Conservation (phyloP, 208 protist species). For the Wallacemonas rigidus region DNA sequence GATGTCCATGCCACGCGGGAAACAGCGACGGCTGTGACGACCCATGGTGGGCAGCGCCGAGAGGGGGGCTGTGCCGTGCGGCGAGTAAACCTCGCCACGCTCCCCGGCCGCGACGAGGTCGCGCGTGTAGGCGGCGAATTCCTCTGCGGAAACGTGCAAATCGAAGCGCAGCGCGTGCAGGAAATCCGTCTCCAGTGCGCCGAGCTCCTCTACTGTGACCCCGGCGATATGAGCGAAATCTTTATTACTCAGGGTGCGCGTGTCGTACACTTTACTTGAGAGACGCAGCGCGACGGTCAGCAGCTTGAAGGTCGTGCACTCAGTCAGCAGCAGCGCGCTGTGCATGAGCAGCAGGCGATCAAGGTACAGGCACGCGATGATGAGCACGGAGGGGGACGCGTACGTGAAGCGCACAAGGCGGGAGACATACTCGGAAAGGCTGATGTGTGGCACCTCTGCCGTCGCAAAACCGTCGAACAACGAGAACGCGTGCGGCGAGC, state of each 20-base stretch:
- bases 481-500: conserved; percentile 2
- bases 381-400: conserved; percentile 60
- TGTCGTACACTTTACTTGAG: conserved; percentile 76
- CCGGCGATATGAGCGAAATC: conserved; percentile 70
- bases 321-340: conserved; percentile 38
- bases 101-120: conserved; percentile 1
- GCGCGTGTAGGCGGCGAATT: conserved; percentile 60
- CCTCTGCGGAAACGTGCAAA: conserved; percentile 53
- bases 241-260: conserved; percentile 75
- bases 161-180: conserved; percentile 53
- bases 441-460: conserved; percentile 34
- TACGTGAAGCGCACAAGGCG: conserved; percentile 73
- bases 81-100: conserved; percentile 11
- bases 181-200: conserved; percentile 64
- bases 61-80: conserved; percentile 7
- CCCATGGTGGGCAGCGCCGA: background rate
- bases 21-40: background rate
- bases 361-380: conserved; percentile 69
- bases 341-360: conserved; percentile 55
- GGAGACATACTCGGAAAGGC: conserved; percentile 59
- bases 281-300: conserved; percentile 55
- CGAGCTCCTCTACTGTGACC: conserved; percentile 64
- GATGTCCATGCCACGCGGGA: background rate
- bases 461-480: conserved; percentile 45
- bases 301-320: conserved; percentile 67